Evolutionary conservation across 2,329 filamentous ascomycete genomes (phyloP), one percentile per base, ranked within the genome.

Genomic region (Tothia fuscella): DNA sequence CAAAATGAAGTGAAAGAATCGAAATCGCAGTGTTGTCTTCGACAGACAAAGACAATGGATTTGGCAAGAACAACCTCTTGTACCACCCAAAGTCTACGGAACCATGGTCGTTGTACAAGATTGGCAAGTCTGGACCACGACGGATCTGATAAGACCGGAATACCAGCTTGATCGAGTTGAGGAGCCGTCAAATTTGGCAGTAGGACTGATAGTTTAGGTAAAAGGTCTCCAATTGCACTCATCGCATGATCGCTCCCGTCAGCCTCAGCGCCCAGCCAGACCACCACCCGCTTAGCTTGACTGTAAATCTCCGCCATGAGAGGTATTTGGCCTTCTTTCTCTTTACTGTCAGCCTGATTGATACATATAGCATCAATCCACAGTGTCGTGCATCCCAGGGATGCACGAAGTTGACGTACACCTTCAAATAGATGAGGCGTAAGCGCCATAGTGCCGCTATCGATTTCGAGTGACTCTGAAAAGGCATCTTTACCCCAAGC

Each of bases 281-380:
- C 49, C 26, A 53, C 14, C 5, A 49, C 44, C 7, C 50, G 43
- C 9, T 48, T 47, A 25, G 56, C 53, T 44, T 51, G 49, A 20
- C 20, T 44, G 22, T 44, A 47, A 19, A 50, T 48, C 14, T 43
- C 19, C 19, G 40, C 32, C 49, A 54, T 53, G 19, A 48, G 30
- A n/a, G 20, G 13, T 6, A 55, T 48, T 36, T 55, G 51, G 29
- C 42, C 24, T 12, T 20, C 43, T 14, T 39, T 36, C 36, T 55
- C 52, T 16, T 17, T 22, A 4, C 36, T 21, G 41, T 55, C 44
- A 6, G 34, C 30, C 41, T 55, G 52, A 41, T 55, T 48, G 38
- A 55, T 55, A 28, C 44, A 55, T 9, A 55, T 38, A 12, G 44
- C 38, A 43, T 55, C 53, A 10, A 49, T 45, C 53, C 53, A 53